Evolutionary conservation across 257 asterid genomes (phyloP).

Genomic region (Ajuga chamaepitys): DNA sequence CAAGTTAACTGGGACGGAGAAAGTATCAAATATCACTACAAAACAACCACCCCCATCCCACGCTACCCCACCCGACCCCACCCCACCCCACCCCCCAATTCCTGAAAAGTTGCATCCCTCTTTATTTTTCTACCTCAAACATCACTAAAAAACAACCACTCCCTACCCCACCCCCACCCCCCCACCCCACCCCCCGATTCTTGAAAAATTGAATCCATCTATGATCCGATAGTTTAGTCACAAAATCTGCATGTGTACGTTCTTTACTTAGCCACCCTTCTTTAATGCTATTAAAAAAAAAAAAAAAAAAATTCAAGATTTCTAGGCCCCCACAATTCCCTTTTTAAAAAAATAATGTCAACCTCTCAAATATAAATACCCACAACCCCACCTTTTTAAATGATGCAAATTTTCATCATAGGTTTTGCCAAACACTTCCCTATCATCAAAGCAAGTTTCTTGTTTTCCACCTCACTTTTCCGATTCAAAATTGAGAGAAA

Average conservation of each 20-base stretch:
- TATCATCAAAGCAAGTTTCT: constrained; percentile 1
- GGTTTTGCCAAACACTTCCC: constrained; percentile 16
- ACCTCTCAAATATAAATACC: constrained; percentile 22
- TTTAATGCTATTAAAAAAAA: constrained; percentile 34
- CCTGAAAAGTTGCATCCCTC: no score
- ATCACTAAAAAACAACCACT: no score
- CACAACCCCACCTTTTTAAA: neutral
- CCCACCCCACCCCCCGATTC: constrained; percentile 14
- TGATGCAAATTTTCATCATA: constrained; percentile 5
- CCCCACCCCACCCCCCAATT: no score
- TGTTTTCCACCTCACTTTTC: neutral
- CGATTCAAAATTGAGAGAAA: neutral
- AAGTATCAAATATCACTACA: no score
- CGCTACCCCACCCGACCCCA: no score
- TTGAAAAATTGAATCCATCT: no score
- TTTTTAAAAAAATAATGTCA: neutral
- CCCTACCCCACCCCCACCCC: no score
- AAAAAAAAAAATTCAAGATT: constrained; percentile 16
- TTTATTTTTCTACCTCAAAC: neutral
- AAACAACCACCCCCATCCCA: no score
- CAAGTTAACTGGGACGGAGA: no score
- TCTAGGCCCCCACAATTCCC: constrained; percentile 22
- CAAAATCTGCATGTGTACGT: constrained; percentile 57
- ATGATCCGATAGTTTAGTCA: constrained; percentile 58
- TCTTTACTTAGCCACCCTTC: constrained; percentile 17